phyloP scores from a whole-genome alignment of 192 early-diverging fungal species.

The Umbelopsis sp. region DNA sequence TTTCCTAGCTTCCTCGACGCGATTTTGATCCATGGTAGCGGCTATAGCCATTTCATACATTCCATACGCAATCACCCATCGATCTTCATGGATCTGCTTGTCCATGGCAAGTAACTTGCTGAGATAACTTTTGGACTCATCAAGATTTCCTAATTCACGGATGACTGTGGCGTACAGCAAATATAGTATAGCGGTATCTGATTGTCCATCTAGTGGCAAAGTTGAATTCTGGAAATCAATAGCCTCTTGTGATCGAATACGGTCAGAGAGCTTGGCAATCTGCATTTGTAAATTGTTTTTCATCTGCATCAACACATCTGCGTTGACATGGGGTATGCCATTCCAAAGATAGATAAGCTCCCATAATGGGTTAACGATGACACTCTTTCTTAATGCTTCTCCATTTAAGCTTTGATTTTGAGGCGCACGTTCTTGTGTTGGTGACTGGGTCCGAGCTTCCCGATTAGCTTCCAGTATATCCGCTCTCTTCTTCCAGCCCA shows the following conservation, averaged over 20 bases:
- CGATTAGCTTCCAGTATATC: neutral
- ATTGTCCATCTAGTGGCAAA: neutral
- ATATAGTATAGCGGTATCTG: conserved; percentile 25
- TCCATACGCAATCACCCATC: conserved; percentile 26
- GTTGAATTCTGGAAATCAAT: neutral
- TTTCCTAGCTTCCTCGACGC: conserved; percentile 18
- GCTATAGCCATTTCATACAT: conserved; percentile 29
- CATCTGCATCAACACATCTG: conserved; percentile 13
- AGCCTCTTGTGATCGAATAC: neutral
- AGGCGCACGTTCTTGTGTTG: neutral
- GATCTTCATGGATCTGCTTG: conserved; percentile 19
- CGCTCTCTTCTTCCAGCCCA: conserved; percentile 19
- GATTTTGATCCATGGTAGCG: conserved; percentile 16
- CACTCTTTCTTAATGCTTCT: conserved; percentile 15
- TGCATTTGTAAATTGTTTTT: conserved; percentile 9
- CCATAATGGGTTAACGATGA: conserved; percentile 36
- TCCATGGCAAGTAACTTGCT: conserved; percentile 16
- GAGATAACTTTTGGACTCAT: conserved; percentile 26
- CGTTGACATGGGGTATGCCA: conserved; percentile 26
- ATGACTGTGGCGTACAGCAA: conserved; percentile 28
- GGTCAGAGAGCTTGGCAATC: neutral
- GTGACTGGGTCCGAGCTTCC: too few relatives aligned
- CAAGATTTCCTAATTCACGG: conserved; percentile 30
- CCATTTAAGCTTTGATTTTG: conserved; percentile 18
- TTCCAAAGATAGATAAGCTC: conserved; percentile 44